phyloP scores from a whole-genome alignment of 345 rosid genomes.

The Garcia nutans region DNA sequence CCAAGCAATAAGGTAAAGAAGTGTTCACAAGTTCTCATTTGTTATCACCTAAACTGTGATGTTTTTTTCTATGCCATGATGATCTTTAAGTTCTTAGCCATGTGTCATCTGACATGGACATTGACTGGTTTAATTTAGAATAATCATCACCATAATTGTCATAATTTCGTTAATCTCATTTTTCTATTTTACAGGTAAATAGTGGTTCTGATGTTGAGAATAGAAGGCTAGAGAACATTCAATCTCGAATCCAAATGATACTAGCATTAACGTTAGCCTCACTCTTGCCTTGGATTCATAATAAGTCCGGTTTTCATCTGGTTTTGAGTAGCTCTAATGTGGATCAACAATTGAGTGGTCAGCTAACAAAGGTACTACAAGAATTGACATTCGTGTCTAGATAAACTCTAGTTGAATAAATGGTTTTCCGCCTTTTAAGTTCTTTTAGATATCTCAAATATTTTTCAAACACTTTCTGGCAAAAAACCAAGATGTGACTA shows the following conservation, averaged over 20 bases:
- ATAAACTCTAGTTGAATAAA: neutral
- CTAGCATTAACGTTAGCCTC: slow-evolving; percentile 90
- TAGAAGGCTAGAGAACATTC: slow-evolving; percentile 87
- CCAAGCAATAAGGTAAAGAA: slow-evolving; percentile 69
- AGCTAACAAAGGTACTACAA: slow-evolving; percentile 72
- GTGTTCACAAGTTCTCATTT: too few relatives aligned
- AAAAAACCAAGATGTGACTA: too few relatives aligned
- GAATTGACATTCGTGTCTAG: too few relatives aligned
- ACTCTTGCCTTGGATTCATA: slow-evolving; percentile 95
- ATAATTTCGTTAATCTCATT: neutral
- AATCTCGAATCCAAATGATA: slow-evolving; percentile 96
- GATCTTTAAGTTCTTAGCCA: neutral
- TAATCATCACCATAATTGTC: neutral
- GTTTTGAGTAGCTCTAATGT: slow-evolving; percentile 95
- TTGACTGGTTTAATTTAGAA: too few relatives aligned
- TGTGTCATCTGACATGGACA: neutral
- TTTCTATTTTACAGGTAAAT: slow-evolving; percentile 56
- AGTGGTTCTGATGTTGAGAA: slow-evolving; percentile 92
- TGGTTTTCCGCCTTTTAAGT: neutral
- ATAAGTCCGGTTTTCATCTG: slow-evolving; percentile 82
- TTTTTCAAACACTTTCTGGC: too few relatives aligned
- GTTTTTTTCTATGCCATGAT: neutral
- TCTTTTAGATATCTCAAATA: too few relatives aligned
- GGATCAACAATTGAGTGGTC: slow-evolving; percentile 93
- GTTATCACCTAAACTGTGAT: neutral